Evolutionary conservation across 2,329 filamentous ascomycete genomes (phyloP), one percentile per base, ranked within the genome.

Genomic region (Laburnicola sp.): DNA sequence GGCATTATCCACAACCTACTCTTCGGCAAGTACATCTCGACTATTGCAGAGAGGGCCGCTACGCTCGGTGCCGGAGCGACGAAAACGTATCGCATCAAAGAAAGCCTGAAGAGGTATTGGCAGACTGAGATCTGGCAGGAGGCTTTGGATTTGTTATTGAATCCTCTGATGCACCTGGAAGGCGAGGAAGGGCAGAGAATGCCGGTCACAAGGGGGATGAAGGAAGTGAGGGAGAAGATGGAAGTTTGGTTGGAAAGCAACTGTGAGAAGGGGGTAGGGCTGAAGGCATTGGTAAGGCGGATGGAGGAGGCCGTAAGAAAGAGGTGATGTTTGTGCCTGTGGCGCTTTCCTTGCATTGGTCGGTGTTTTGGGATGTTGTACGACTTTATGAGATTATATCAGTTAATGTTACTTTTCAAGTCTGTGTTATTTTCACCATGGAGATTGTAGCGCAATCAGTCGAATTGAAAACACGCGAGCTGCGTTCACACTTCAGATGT

Each of bases 21-120:
- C 3, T 99, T 97, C 69, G 93, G 94, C 7, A 91, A 89, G 67
- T 97, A 97, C 74, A 94, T 99, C 64, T 90, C 96, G 69, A 95
- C 91, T 0, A 70, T 81, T 1, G 78, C 68, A 3, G 76, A 76
- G 49, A 71, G 73, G 34, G 67, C 68, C 11, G 81, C 80, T 11
- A 80, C 80, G 1, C 74, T 86, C 2, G 82, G 82, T n/a, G 79
- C 79, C 3, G 76, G 73, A 2, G 78, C 75, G 1, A 82, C 80
- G 1, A 86, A 88, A 67, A 85, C 81, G 41, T 97, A 96, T 75
- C 84, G 82, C 57, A 85, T 97, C 59, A 83, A 87, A 45, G 93
- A 97, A 74, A 83, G 79, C 10, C 75, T 97, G 54, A 99, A 99
- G 78, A 77, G 94, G 38, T 99, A 99, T 75, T 99, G 94, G 94